Conservation (phyloP, 2,329 filamentous ascomycete genomes). For the Apiospora aurea region DNA sequence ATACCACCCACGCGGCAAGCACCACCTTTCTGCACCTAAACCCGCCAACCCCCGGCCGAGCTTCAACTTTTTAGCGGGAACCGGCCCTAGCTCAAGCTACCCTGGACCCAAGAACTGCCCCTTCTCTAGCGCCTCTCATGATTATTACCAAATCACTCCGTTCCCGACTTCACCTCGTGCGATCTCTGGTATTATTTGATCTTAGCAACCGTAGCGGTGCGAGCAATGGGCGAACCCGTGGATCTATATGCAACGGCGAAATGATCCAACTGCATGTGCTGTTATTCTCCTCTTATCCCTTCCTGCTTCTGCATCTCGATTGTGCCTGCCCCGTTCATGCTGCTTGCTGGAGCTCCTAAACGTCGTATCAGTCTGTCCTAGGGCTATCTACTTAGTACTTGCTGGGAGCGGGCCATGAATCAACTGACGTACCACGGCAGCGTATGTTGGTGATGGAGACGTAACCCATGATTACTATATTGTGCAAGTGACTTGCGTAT, state of each 20-base stretch:
- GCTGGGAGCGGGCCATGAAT: not conserved
- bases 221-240: not conserved
- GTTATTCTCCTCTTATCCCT: not conserved
- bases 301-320: not conserved
- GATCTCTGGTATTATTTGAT: not conserved
- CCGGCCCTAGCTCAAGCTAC: slow-evolving; percentile 20
- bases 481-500: slow-evolving; percentile 17
- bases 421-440: slow-evolving; percentile 8
- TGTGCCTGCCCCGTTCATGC: not conserved
- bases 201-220: not conserved
- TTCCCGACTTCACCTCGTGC: not conserved
- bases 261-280: not conserved
- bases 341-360: not conserved
- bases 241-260: not conserved
- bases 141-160: not conserved
- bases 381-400: not conserved
- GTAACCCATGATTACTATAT: not conserved
- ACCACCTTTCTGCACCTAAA: not conserved
- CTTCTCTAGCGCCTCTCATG: not conserved
- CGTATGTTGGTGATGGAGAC: not conserved
- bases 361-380: not conserved
- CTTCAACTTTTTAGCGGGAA: slow-evolving; percentile 15
- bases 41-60: slow-evolving; percentile 14
- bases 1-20: slow-evolving; percentile 13
- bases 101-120: not conserved